Evolutionary conservation across 2,329 filamentous ascomycete genomes (phyloP).

Genomic region (Arachnomyces sp.): DNA sequence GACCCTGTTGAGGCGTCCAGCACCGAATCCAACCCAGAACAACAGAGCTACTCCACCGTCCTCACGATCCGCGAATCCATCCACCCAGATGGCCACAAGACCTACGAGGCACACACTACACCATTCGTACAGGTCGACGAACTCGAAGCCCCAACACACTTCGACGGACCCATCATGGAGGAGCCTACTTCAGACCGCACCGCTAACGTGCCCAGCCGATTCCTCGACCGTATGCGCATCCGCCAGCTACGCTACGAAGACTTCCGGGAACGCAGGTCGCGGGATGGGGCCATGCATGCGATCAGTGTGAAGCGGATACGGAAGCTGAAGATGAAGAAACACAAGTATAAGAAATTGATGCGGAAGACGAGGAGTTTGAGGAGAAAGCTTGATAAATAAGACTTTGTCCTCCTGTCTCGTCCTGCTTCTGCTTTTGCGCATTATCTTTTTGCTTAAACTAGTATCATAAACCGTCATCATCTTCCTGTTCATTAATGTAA

Average conservation of each 20-base stretch:
- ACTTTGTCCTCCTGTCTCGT: constrained; percentile 11
- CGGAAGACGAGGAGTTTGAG: constrained; percentile 80
- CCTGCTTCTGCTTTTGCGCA: constrained; percentile 8
- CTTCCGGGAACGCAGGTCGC: constrained; percentile 30
- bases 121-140: constrained; percentile 38
- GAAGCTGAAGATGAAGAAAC: constrained; percentile 99
- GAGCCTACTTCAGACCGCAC: constrained; percentile 44
- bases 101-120: constrained; percentile 44
- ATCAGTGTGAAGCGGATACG: constrained; percentile 88
- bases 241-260: constrained; percentile 55
- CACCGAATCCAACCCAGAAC: constrained; percentile 24
- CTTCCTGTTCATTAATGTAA: constrained; percentile 15
- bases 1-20: constrained; percentile 23
- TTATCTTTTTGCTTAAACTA: constrained; percentile 9
- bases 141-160: constrained; percentile 29
- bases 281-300: constrained; percentile 55
- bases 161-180: constrained; percentile 40
- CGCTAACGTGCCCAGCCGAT: constrained; percentile 8
- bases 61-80: constrained; percentile 47
- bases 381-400: constrained; percentile 66
- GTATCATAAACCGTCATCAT: constrained; percentile 16
- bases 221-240: constrained; percentile 59
- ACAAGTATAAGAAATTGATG: constrained; percentile 99
- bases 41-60: constrained; percentile 42
- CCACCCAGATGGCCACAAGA: constrained; percentile 41